Percentiles rank a stretch among this genome's conserved stretches.
Conservation (phyloP, 805 yeast genomes). For the Lipomyces starkeyi region DNA sequence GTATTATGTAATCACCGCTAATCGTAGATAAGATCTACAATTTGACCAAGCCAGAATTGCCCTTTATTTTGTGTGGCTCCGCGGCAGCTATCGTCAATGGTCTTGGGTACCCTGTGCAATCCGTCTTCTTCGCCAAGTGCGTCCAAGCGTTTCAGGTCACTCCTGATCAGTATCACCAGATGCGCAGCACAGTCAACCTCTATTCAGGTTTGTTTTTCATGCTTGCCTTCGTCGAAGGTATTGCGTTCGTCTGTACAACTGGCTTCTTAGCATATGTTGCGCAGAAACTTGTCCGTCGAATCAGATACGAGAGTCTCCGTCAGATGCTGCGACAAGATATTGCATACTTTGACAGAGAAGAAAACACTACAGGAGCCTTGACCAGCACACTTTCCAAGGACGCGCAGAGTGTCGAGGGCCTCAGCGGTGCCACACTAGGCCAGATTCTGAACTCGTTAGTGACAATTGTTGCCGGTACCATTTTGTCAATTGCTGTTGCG, state of each 20-base stretch:
- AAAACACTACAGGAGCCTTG: slow-evolving; percentile 41
- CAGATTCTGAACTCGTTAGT: slow-evolving; percentile 44
- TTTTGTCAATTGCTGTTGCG: slow-evolving; percentile 48
- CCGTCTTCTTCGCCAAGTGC: slow-evolving; percentile 48
- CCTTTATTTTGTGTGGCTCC: slow-evolving; percentile 15
- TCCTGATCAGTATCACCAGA: slow-evolving; percentile 42
- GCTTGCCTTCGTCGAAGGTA: slow-evolving; percentile 35
- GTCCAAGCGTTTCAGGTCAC: slow-evolving; percentile 44
- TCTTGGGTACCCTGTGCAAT: slow-evolving; percentile 40
- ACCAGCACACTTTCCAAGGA: slow-evolving; percentile 41
- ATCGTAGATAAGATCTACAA: slow-evolving; percentile 47
- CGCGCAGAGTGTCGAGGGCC: slow-evolving; percentile 42
- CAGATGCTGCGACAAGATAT: slow-evolving; percentile 43
- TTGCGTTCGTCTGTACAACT: slow-evolving; percentile 18
- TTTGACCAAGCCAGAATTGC: slow-evolving; percentile 20
- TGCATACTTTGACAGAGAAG: slow-evolving; percentile 41
- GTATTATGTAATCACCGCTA: slow-evolving; percentile 48
- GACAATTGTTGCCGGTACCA: slow-evolving; percentile 32
- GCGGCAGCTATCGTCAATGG: slow-evolving; percentile 27
- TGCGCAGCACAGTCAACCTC: slow-evolving; percentile 47
- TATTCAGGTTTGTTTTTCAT: slow-evolving; percentile 38
- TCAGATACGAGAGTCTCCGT: slow-evolving; percentile 39
- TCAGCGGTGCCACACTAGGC: slow-evolving; percentile 43
- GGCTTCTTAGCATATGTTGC: slow-evolving; percentile 25
- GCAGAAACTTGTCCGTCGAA: slow-evolving; percentile 30